Percentiles rank a stretch among this genome's conserved stretches.
Conservation (phyloP, 1,284 basidiomycete genomes). For the Puccinia coronata region DNA sequence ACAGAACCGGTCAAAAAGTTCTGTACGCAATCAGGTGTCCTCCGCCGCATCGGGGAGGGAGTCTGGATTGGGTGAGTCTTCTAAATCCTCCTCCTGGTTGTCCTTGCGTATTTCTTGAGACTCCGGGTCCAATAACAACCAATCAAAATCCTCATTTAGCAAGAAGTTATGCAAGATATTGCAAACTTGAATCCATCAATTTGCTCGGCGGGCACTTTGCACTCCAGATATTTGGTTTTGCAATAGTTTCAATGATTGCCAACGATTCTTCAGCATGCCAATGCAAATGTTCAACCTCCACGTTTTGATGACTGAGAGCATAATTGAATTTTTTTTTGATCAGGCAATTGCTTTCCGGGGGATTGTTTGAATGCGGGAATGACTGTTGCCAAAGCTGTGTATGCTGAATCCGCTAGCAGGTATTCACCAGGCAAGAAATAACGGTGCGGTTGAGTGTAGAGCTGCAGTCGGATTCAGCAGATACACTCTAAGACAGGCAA, state of each 20-base stretch:
- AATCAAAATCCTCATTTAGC: background rate
- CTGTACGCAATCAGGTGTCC: too few relatives aligned
- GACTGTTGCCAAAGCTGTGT: background rate
- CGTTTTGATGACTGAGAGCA: background rate
- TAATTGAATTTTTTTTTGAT: slow-evolving; percentile 18
- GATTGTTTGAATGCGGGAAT: slow-evolving; percentile 15
- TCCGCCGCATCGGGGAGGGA: too few relatives aligned
- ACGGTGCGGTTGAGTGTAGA: background rate
- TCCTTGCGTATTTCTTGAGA: too few relatives aligned
- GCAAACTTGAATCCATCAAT: background rate
- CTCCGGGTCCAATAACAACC: too few relatives aligned
- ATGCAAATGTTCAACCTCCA: slow-evolving; percentile 26
- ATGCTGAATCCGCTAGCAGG: slow-evolving; percentile 26
- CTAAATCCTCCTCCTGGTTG: too few relatives aligned
- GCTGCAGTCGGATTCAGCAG: too few relatives aligned
- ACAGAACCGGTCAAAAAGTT: too few relatives aligned
- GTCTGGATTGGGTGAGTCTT: too few relatives aligned
- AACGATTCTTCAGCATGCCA: slow-evolving; percentile 23
- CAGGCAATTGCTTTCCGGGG: background rate
- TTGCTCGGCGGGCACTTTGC: background rate
- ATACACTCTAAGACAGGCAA: too few relatives aligned
- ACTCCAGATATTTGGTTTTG: background rate
- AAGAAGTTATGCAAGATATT: background rate
- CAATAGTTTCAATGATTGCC: slow-evolving; percentile 15
- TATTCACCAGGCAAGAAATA: slow-evolving; percentile 10